Evolutionary conservation across 495 filamentous ascomycete genomes (phyloP).

Genomic region (Hypoxylon lienhwacheense): DNA sequence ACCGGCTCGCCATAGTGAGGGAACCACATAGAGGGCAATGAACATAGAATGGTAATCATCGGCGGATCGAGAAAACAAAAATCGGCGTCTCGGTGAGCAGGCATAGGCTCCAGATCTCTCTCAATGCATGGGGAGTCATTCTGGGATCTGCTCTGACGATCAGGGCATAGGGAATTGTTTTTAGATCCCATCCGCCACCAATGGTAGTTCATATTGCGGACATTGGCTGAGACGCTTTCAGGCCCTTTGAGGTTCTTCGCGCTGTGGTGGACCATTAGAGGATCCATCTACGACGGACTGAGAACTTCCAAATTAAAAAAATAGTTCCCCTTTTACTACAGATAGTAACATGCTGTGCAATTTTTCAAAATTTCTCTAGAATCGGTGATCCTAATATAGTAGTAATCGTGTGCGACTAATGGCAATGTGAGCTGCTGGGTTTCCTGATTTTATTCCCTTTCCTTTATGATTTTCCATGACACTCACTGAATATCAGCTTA

Average conservation of each 20-base stretch:
- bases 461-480: too few relatives aligned
- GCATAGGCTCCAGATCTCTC: constrained; percentile 39
- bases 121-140: constrained; percentile 42
- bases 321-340: constrained; percentile 25
- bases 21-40: constrained; percentile 37
- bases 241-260: constrained; percentile 40
- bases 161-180: constrained; percentile 38
- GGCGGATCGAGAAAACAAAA: constrained; percentile 46
- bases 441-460: too few relatives aligned
- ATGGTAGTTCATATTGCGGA: constrained; percentile 38
- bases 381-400: too few relatives aligned
- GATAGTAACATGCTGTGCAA: constrained; percentile 7
- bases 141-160: constrained; percentile 42
- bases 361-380: background rate
- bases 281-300: constrained; percentile 43
- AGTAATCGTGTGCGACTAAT: background rate
- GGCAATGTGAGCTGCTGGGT: too few relatives aligned
- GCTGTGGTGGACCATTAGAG: constrained; percentile 41
- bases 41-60: constrained; percentile 52
- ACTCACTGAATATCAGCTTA: too few relatives aligned
- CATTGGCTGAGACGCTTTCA: constrained; percentile 41
- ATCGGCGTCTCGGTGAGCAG: constrained; percentile 40
- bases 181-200: constrained; percentile 39
- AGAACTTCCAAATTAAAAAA: constrained; percentile 48
- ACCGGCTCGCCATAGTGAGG: constrained; percentile 37